A percentile compares a stretch with the other conserved stretches of the same genome.
Conservation (phyloP, 352 stramenopile species). For the Phytophthora sojae region DNA sequence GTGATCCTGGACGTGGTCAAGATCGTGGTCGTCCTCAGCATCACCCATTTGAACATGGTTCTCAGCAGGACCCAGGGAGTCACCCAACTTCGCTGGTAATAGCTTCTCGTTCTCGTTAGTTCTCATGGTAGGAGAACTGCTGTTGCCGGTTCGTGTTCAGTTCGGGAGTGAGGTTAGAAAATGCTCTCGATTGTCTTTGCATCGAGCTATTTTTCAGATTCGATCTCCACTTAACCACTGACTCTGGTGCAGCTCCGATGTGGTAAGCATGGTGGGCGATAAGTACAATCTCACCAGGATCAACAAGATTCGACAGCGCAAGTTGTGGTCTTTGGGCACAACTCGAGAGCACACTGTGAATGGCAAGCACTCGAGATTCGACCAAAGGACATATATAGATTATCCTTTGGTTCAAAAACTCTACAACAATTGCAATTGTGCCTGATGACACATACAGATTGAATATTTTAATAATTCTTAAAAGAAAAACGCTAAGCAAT, state of each 20-base stretch:
- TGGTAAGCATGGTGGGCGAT: neutral
- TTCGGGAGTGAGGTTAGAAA: neutral
- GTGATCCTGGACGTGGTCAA: neutral
- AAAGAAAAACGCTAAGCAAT: too few species aligned
- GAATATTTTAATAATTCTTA: too few species aligned
- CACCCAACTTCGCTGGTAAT: neutral
- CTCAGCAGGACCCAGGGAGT: neutral
- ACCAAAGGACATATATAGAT: neutral
- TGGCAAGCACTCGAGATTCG: neutral
- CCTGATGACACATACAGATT: too few species aligned
- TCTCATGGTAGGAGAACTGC: neutral
- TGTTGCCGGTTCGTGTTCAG: neutral
- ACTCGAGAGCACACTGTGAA: neutral
- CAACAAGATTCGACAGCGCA: neutral
- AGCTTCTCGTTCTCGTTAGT: slow-evolving; percentile 4
- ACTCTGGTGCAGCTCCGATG: neutral
- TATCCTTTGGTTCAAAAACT: too few species aligned
- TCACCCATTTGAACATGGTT: neutral
- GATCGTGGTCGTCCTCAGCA: slow-evolving; percentile 10
- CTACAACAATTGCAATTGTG: too few species aligned
- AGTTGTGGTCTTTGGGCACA: neutral
- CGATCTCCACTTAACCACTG: too few species aligned
- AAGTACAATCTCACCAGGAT: slow-evolving; percentile 6
- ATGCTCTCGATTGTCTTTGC: neutral
- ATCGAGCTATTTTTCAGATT: neutral